Conservation (phyloP, 768 basidiomycete genomes). For the Lactarius vividus region DNA sequence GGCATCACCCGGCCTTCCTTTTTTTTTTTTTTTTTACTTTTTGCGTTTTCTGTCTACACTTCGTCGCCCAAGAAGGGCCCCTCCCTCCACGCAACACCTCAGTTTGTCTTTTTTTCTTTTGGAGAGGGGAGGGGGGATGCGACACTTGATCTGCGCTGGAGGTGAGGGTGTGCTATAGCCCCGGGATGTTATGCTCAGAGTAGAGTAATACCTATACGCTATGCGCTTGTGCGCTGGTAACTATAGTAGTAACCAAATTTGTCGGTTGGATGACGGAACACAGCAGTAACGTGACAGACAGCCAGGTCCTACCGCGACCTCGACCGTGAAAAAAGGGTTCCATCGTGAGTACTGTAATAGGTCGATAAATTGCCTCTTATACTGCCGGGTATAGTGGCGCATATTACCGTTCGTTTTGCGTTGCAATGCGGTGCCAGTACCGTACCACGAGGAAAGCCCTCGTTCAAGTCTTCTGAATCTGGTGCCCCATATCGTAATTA, state of each 20-base stretch:
- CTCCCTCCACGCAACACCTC: not conserved
- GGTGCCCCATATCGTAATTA: not conserved
- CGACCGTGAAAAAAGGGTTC: not conserved
- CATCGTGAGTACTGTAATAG: not conserved
- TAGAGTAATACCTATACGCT: conserved; percentile 1
- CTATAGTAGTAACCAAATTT: not conserved
- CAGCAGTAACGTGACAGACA: not conserved
- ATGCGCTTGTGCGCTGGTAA: not conserved
- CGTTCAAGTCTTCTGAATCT: not conserved
- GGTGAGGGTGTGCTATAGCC: not conserved
- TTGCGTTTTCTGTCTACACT: not conserved
- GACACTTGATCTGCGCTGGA: not conserved
- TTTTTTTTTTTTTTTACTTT: not conserved
- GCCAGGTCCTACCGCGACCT: not conserved
- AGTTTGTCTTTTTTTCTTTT: not conserved
- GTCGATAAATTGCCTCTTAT: too few relatives aligned
- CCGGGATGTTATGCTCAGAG: not conserved
- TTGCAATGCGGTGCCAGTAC: not conserved
- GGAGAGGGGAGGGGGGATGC: not conserved
- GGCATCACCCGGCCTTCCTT: not conserved
- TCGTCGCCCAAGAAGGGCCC: not conserved
- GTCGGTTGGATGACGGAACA: not conserved
- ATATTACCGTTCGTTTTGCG: not conserved
- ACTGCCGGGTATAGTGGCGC: not conserved
- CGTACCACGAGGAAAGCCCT: not conserved